Base-by-base conservation (phyloP, 2,329 filamentous ascomycete species). In the Tolypocladium inflatum region DNA sequence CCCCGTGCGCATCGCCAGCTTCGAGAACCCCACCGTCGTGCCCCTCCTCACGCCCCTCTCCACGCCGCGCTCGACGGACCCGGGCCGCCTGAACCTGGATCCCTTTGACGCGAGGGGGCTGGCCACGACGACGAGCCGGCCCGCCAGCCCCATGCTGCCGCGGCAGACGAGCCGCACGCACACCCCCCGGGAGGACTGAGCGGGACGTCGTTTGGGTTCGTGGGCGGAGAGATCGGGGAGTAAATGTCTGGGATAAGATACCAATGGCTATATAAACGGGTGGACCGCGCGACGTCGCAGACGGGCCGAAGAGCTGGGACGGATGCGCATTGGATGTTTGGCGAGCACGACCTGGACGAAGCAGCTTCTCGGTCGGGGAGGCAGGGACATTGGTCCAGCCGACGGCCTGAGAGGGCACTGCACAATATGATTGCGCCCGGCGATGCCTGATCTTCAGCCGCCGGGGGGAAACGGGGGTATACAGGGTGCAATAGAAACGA, bases 11-110 rank as follows among this genome's bases (percentile, higher is more conserved):
- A 86, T 92, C 60, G 87, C 86, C 53, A 84, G 78, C 62, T 91
- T 88, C 67, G 91, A 96, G 70, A 94, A 96, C 73, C 83, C 84
- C 2, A 79, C 80, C 15, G 80, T 86, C 45, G 84, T 83, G 57
- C 72, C 68, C 17, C 63, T 67, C 38, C 67, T 71, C n/a, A 80
- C 78, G 0, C 73, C 74, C 1, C 58, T 66, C 2, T 62, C 61
- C 51, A 67, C 65, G 0, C 72, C 74, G 3, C 69, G 66, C 8
- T 60, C 66, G 17, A 56, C 70, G 15, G 70, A 75, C 15, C 57
- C 66, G 3, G 66, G 66, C 42, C 70, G 70, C 42, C 61, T 76
- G 56, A 71, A 65, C 38, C 65, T 74, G 17, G 74, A 78, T 33
- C 74, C 77, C 1, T 71, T 78, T 57, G 76, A 78, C 4, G 64